Conservation (phyloP, 192 early-diverging fungal genomes). For the Gaertneriomyces sp. region DNA sequence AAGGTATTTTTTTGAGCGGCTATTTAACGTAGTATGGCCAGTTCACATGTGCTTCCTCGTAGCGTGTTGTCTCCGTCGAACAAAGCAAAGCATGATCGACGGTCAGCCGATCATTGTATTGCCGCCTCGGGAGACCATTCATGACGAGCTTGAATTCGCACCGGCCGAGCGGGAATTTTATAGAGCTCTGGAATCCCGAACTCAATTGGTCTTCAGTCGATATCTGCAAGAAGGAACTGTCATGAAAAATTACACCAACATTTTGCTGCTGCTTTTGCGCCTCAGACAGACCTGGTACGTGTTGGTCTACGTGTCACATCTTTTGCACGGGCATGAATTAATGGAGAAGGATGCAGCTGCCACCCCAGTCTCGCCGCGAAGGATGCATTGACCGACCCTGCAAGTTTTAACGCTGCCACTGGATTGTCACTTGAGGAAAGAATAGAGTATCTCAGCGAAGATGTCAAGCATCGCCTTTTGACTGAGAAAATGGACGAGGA, state of each 20-base stretch:
- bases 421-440: not conserved
- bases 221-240: slow-evolving; percentile 42
- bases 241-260: slow-evolving; percentile 50
- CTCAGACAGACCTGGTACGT: slow-evolving; percentile 42
- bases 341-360: slow-evolving; percentile 15
- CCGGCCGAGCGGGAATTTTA: slow-evolving; percentile 61
- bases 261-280: slow-evolving; percentile 41
- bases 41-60: not conserved
- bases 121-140: slow-evolving; percentile 44
- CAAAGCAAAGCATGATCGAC: slow-evolving; percentile 56
- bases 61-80: slow-evolving; percentile 52
- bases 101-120: slow-evolving; percentile 61
- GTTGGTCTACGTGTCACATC: not conserved
- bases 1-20: slow-evolving; percentile 1
- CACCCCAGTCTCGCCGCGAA: slow-evolving; percentile 35
- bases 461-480: slow-evolving; percentile 18
- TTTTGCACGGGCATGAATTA: no score
- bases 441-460: not conserved
- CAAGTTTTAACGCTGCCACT: not conserved
- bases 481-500: slow-evolving; percentile 31
- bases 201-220: slow-evolving; percentile 34
- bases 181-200: slow-evolving; percentile 33
- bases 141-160: slow-evolving; percentile 45
- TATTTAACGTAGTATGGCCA: no score
- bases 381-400: slow-evolving; percentile 23